Percentiles rank a stretch among this genome's conserved stretches.
phyloP scores from a whole-genome alignment of 805 yeast species.

The Nakazawaea peltata region DNA sequence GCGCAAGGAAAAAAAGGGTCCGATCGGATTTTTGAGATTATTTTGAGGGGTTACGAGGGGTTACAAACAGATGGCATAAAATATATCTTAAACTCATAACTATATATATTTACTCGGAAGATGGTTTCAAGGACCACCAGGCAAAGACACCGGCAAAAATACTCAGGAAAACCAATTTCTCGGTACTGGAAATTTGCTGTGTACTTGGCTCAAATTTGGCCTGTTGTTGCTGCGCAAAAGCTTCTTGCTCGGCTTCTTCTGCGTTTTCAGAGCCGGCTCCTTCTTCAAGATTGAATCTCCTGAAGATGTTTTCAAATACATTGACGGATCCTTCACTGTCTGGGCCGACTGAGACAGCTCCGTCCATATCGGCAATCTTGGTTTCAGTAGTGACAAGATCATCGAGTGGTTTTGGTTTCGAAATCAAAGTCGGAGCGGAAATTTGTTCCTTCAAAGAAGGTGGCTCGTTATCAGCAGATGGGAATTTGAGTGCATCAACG shows the following conservation, averaged over 20 bases:
- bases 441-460: constrained; percentile 17
- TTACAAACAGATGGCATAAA: too few species aligned
- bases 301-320: constrained; percentile 3
- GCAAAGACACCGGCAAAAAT: constrained; percentile 20
- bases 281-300: constrained; percentile 5
- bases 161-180: constrained; percentile 17
- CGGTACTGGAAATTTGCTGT: constrained; percentile 8
- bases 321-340: constrained; percentile 5
- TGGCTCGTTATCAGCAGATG: constrained; percentile 21
- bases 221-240: too few species aligned
- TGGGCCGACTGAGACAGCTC: constrained; percentile 8
- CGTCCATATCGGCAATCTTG: constrained; percentile 9
- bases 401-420: constrained; percentile 10
- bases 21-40: too few species aligned
- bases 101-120: too few species aligned
- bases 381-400: constrained; percentile 5
- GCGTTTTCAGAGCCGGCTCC: constrained; percentile 1
- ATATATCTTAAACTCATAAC: too few species aligned
- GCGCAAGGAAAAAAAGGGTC: too few species aligned
- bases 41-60: too few species aligned
- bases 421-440: constrained; percentile 19
- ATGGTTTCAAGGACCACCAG: constrained; percentile 26
- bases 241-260: background rate
- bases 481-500: constrained; percentile 48
- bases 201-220: constrained; percentile 9